Conservation (phyloP, 106 monocot genomes). For the Dendrobium catenatum region DNA sequence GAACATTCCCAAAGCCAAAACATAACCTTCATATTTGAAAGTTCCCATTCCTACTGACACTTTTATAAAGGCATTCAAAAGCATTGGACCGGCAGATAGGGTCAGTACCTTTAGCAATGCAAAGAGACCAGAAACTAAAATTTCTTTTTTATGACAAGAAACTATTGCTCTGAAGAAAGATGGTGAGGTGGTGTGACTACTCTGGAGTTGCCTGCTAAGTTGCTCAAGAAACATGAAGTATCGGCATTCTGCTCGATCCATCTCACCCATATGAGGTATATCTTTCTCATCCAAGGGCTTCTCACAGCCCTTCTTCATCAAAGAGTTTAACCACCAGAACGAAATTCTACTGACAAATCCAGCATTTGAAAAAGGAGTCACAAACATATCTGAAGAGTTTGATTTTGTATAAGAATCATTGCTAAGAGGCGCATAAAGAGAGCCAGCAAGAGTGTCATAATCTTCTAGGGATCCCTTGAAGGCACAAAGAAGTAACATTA, state of each 20-base stretch:
- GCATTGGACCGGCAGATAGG: constrained; percentile 51
- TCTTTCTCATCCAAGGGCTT: constrained; percentile 67
- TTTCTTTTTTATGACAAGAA: constrained; percentile 40
- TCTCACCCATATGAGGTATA: constrained; percentile 45
- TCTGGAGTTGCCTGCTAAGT: constrained; percentile 22
- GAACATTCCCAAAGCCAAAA: constrained; percentile 39
- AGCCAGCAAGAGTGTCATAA: constrained; percentile 1
- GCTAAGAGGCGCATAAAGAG: constrained; percentile 35
- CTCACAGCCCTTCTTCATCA: constrained; percentile 55
- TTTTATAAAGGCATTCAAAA: constrained; percentile 69
- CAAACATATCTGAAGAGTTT: constrained; percentile 4
- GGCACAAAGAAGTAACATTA: constrained; percentile 31
- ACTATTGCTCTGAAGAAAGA: constrained; percentile 41
- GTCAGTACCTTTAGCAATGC: constrained; percentile 70
- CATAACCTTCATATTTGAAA: constrained; percentile 35
- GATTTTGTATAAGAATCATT: constrained; percentile 4
- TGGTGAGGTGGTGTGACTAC: constrained; percentile 11
- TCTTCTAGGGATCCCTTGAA: constrained; percentile 18
- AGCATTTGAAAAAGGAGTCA: constrained; percentile 42
- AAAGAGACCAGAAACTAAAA: constrained; percentile 61
- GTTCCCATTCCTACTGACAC: constrained; percentile 32
- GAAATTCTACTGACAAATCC: constrained; percentile 58
- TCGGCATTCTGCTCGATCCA: constrained; percentile 34
- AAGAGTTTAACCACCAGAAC: constrained; percentile 81
- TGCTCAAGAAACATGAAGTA: constrained; percentile 39